phyloP scores from a whole-genome alignment of 2,329 filamentous ascomycete species.

The Pseudogymnoascus destructans region DNA sequence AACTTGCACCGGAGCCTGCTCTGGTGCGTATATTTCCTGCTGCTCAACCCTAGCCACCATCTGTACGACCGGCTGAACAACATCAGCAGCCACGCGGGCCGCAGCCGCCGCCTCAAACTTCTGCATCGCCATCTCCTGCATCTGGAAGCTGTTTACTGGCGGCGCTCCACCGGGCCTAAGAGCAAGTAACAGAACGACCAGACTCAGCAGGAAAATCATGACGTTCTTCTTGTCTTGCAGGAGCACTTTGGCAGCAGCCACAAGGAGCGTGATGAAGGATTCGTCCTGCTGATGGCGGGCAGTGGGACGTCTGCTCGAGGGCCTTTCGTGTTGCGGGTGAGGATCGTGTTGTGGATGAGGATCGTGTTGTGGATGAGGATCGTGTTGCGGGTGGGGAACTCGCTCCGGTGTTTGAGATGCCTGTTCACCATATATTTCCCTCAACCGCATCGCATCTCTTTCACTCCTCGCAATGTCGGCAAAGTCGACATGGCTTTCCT shows the following conservation, averaged over 20 bases:
- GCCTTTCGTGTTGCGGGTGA: not conserved
- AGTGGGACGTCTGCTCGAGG: not conserved
- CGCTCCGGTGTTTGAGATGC: conserved; percentile 24
- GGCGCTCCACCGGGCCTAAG: conserved; percentile 21
- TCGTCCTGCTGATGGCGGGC: conserved; percentile 23
- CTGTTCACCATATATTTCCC: conserved; percentile 40
- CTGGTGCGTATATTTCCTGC: not conserved
- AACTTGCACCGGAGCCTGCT: not conserved
- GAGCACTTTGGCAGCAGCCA: conserved; percentile 40
- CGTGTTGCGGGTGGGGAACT: conserved; percentile 21
- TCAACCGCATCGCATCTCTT: conserved; percentile 37
- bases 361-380: not conserved
- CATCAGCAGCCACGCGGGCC: not conserved
- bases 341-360: not conserved
- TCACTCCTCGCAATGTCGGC: conserved; percentile 32
- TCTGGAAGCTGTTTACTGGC: not conserved
- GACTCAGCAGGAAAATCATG: conserved; percentile 39
- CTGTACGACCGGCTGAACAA: not conserved
- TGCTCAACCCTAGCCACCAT: not conserved
- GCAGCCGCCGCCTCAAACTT: not conserved
- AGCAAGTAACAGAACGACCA: conserved; percentile 41
- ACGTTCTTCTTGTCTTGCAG: conserved; percentile 47
- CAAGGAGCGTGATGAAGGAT: conserved; percentile 39
- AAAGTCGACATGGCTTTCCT: conserved; percentile 35
- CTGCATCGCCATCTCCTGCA: not conserved